Percentiles rank a stretch among this genome's conserved stretches.
These are phyloP conservation scores for Euphrasia arctica DNA, from an alignment of 305 asterid genomes.

Conservation along the genomic window DNA sequence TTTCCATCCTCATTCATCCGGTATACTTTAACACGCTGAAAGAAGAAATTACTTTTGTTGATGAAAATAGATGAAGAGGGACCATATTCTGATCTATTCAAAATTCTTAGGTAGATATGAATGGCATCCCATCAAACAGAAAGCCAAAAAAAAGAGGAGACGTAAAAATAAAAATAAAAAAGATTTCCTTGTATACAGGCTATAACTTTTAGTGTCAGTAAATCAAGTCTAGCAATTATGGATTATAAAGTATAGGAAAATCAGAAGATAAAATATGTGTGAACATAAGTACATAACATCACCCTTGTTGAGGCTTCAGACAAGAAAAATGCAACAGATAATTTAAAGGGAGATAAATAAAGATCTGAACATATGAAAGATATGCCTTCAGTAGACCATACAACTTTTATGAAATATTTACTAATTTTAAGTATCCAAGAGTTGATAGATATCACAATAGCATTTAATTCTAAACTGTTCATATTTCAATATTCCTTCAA, in stretches of 20 bases:
- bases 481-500: background rate
- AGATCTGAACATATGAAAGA: conserved; percentile 9
- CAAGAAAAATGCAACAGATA: background rate
- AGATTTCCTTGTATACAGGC: background rate
- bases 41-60: conserved; percentile 5
- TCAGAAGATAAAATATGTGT: background rate
- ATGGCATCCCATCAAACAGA: background rate
- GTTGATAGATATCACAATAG: conserved; percentile 8
- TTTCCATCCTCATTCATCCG: conserved; percentile 90
- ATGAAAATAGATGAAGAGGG: conserved; percentile 4
- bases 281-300: background rate
- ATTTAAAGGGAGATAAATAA: background rate
- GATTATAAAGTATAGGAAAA: background rate
- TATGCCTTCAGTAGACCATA: background rate
- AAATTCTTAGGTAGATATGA: conserved; percentile 7
- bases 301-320: background rate
- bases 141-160: conserved; percentile 1
- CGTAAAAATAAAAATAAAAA: background rate
- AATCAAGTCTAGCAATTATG: background rate
- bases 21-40: conserved; percentile 95
- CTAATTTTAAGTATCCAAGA: background rate
- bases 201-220: background rate
- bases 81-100: conserved; percentile 14
- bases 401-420: background rate
- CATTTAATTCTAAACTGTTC: conserved; percentile 12